A percentile compares a stretch with the other conserved stretches of the same genome.
Conservation (phyloP, 805 yeast genomes). For the Ogataea populi-albae region DNA sequence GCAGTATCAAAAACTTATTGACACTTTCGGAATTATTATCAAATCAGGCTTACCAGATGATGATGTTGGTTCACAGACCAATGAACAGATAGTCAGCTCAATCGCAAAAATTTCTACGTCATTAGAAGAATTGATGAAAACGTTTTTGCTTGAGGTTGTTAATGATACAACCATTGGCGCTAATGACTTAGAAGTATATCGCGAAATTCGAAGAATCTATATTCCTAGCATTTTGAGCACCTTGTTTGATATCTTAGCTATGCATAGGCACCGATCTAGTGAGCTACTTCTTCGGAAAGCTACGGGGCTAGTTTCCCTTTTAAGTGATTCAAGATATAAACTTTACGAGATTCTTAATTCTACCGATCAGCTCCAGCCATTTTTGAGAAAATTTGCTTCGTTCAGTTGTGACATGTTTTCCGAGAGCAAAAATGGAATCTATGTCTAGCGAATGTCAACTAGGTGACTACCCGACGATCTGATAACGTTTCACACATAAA, state of each 20-base stretch:
- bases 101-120: constrained; percentile 16
- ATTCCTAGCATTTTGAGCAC: constrained; percentile 72
- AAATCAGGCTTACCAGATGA: constrained; percentile 18
- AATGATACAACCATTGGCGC: constrained; percentile 15
- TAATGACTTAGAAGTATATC: constrained; percentile 40
- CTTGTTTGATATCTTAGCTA: constrained; percentile 53
- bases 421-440: constrained; percentile 40
- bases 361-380: constrained; percentile 36
- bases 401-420: constrained; percentile 39
- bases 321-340: constrained; percentile 65
- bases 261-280: constrained; percentile 37
- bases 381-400: constrained; percentile 57
- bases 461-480: too few relatives aligned
- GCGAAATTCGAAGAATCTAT: constrained; percentile 61
- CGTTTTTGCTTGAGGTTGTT: constrained; percentile 35
- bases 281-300: constrained; percentile 52
- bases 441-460: constrained; percentile 21
- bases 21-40: too few relatives aligned
- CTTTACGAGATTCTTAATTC: constrained; percentile 63
- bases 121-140: constrained; percentile 16
- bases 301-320: constrained; percentile 53
- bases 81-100: constrained; percentile 10
- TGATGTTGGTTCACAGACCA: too few relatives aligned
- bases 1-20: constrained; percentile 26
- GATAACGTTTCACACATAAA: too few relatives aligned